phyloP scores from a whole-genome alignment of 805 yeast genomes.

The Cyberlindnera maritima region DNA sequence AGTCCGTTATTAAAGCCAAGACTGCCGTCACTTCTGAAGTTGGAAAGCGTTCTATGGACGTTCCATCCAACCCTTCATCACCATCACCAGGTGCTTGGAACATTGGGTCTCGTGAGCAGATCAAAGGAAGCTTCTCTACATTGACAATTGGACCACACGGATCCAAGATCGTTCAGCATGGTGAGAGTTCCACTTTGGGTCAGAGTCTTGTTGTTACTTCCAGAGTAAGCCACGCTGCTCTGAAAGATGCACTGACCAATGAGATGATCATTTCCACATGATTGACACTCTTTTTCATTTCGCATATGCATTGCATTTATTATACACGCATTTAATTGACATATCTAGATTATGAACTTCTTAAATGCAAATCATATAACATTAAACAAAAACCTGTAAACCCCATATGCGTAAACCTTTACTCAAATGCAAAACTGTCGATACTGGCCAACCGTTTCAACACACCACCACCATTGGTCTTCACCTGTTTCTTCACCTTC shows the following conservation, averaged over 20 bases:
- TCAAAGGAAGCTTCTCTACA: constrained; percentile 26
- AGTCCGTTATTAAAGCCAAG: neutral
- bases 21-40: constrained; percentile 7
- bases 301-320: too few species aligned
- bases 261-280: constrained; percentile 6
- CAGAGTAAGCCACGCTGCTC: constrained; percentile 26
- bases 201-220: constrained; percentile 24
- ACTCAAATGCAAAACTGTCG: constrained; percentile 13
- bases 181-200: constrained; percentile 24
- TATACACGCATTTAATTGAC: too few species aligned
- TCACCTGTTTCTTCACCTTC: constrained; percentile 18
- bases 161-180: constrained; percentile 26
- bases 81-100: constrained; percentile 4
- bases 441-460: constrained; percentile 13
- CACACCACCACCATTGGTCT: constrained; percentile 9
- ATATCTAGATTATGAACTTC: too few species aligned
- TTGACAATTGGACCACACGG: constrained; percentile 29
- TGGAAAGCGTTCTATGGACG: neutral
- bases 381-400: neutral
- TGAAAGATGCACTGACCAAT: constrained; percentile 25
- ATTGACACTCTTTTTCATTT: neutral
- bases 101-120: constrained; percentile 4
- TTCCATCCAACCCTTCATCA: neutral
- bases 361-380: neutral
- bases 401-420: neutral